Percentiles rank a stretch among this genome's conserved stretches.
These are phyloP conservation scores for Apiotrichum porosum DNA, from an alignment of 1,284 basidiomycete genomes.

Conservation along the genomic window DNA sequence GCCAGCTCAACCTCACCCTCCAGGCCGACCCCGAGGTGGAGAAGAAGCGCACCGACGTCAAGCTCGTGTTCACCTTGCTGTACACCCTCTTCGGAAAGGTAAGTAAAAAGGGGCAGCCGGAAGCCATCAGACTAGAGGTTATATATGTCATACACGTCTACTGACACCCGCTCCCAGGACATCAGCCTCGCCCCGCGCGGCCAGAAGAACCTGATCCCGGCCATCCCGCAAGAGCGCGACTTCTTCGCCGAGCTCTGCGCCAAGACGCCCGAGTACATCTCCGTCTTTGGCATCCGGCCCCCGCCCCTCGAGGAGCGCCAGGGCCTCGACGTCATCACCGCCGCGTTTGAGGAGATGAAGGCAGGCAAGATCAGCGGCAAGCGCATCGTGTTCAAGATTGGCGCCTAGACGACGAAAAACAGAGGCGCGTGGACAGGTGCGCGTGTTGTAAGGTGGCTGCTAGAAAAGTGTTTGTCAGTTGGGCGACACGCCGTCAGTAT, in stretches of 20 bases:
- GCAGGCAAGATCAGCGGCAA: conserved; percentile 15
- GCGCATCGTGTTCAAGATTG: conserved; percentile 15
- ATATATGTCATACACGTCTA: neutral
- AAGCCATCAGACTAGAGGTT: no score
- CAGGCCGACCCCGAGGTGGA: conserved; percentile 15
- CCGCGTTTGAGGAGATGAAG: conserved; percentile 26
- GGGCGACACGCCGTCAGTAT: no score
- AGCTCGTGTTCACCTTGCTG: conserved; percentile 29
- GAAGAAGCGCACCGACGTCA: conserved; percentile 24
- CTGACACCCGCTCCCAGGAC: conserved; percentile 16
- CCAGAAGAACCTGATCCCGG: conserved; percentile 19
- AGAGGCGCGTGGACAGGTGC: neutral
- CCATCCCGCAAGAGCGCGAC: conserved; percentile 18
- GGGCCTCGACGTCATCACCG: conserved; percentile 28
- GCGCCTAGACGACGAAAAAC: neutral
- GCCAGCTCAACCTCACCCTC: conserved; percentile 32
- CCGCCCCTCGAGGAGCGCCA: conserved; percentile 27
- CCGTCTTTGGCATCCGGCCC: conserved; percentile 24
- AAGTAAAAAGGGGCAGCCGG: neutral
- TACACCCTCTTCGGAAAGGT: conserved; percentile 33
- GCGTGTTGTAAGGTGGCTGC: neutral
- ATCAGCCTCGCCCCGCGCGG: conserved; percentile 31
- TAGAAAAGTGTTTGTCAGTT: no score
- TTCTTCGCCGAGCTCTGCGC: conserved; percentile 24
- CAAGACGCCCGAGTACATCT: conserved; percentile 23